Evolutionary conservation across 148 eudicot species (phyloP), one percentile per base, ranked within the genome.

Genomic region (Selenicereus undatus): DNA sequence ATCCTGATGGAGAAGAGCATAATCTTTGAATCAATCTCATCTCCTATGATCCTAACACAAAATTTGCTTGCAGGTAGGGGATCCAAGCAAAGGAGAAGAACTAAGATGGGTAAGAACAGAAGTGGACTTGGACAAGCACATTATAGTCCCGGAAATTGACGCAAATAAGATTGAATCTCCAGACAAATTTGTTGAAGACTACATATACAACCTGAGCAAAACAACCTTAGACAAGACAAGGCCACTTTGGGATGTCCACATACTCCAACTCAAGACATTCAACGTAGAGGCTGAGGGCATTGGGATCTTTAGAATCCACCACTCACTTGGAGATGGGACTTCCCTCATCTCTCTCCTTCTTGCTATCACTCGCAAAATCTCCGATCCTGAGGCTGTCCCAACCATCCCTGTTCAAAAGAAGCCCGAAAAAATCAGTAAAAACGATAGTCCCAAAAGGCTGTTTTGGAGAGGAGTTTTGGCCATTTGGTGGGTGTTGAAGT

Each of bases 181-280:
- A 4, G 85, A 91, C n/a, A 69, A 87, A 27, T 90, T 76, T 68
- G 84, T 93, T 2, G 95, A 90, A 45, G 84, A 91, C 82, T 93
- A 87, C 77, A 69, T 88, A 11, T 84, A 91, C 8, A 76, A 85
- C 73, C 92, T 93, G 0, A 88, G 89, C 58, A 84, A 73, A 68
- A 87, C 75, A 17, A 82, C 79, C 17, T 78, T 87, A 69, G 91
- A 90, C 81, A 70, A n/a, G 32, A 83, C 90, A 0, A 89, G 86
- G 78, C 95, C 97, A 14, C 54, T 93, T 12, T 93, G 95, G 97
- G 97, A 93, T 48, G 60, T 91, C 42, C 92, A 93, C 79, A 24
- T 91, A 35, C 91, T 93, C 9, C 83, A 91, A n/a, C 64, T 90
- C 10, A 81, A 86, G 54, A 89, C 90, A 51, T 84, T 88, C 0